Evolutionary conservation across 768 basidiomycete genomes (phyloP), one percentile per base, ranked within the genome.

Genomic region (Phallus indusiatus): DNA sequence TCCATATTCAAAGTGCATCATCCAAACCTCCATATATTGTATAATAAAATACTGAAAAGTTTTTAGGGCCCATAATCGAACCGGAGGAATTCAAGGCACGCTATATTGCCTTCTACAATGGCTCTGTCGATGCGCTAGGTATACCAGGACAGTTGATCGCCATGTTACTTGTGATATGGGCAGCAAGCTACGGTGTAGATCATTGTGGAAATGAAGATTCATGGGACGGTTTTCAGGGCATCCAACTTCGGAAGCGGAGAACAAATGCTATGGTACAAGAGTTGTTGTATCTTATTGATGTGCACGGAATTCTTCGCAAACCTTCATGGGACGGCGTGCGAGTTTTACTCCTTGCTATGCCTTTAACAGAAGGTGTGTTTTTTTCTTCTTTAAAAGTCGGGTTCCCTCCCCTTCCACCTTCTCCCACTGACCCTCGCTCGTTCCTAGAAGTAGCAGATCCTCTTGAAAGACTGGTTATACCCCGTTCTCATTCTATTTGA

Each of bases 271-370:
- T 91, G 81, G 73, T 90, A 18, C 78, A 79, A 46, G 86, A 93
- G 70, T 73, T 95, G 37, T 74, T 97, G 33, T 79, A 82, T 58
- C 81, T 93, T 54, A 81, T 96, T 51, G 94, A 97, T 68, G 74
- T 83, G 46, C 82, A 86, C 61, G 86, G 85, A 24, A 72, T 96
- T 33, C 75, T 94, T 67, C 78, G 94, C 33, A 82, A 83, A 56
- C 91, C 91, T 0, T 81, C 86, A 8, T 88, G 90, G 83, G 94
- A 96, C 61, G 91, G 93, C 4, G 85, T 93, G 20, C 79, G 90
- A 35, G 83, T 81, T 6, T 74, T 97, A 53, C 72, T 95, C 33
- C 76, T 96, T 50, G 73, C 93, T 33, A 72, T 92, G 59, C 93
- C 94, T 7, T 76, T 97, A 49, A 85, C 92, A 56, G 85, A 90